Base-by-base conservation (phyloP, 805 yeast genomes). In the Suhomyces tanzawaensis region DNA sequence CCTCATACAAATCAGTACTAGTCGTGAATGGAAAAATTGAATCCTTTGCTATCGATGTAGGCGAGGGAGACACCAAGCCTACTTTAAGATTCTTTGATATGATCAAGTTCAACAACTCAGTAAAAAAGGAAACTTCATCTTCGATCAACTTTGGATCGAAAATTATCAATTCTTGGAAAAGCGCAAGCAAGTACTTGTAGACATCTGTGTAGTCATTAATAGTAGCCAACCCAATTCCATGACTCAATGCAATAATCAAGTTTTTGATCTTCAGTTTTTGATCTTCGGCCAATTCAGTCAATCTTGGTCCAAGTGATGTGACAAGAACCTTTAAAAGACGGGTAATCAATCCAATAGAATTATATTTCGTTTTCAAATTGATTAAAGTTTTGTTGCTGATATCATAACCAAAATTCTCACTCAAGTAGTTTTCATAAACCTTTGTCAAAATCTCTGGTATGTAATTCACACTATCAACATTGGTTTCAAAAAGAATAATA, bases 401-500 rank as follows among this genome's bases (percentile, higher is more conserved):
- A 59, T 70, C 55, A 58, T 63, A 26, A 50, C 69, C 60, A 59
- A 62, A 37, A 59, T 43, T 19, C 69, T 56, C 56, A 57, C 69
- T 43, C 41, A 68, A 39, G 69, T 60, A 38, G 49, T 59, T 29
- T 37, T 51, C 38, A 58, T 64, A 44, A 2, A 66, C n/a, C 9
- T 46, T 47, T 7, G 43, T 47, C 31, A 69, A 38, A 0, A 81
- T 51, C 13, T 66, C 66, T 2, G 74, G 56, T 1, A 81, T 69
- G 11, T 71, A 61, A 4, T 54, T 44, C 2, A 65, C 50, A 38
- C 72, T 76, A 17, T 76, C 70, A 7, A 76, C 44, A 34, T 81
- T 79, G 23, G 74, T 76, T 26, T 77, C 79, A 21, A 89, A 64
- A 9, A 85, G 57, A 1, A 74, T 61, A 2, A 75, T 59, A 29